Evolutionary conservation across 1,284 basidiomycete species (phyloP).

Genomic region (Puccinia coronata): DNA sequence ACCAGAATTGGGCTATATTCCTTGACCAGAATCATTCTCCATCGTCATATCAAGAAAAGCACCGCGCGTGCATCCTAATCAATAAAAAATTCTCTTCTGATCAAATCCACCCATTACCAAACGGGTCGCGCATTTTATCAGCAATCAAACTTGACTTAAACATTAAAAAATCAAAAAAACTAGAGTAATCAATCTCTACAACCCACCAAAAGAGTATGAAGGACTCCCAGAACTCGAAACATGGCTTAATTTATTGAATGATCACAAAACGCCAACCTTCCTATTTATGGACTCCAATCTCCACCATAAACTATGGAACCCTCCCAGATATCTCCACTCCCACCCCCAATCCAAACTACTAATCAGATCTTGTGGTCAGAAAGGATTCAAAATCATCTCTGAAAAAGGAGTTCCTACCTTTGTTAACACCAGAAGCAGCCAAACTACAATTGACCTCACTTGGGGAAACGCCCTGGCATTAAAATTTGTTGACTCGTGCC

Average conservation of each 20-base stretch:
- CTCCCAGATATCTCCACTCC: neutral
- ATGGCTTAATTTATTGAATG: neutral
- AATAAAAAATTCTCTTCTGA: neutral
- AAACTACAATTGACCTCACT: neutral
- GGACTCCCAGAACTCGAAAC: neutral
- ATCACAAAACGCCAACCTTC: neutral
- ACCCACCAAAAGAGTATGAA: neutral
- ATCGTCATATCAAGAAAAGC: neutral
- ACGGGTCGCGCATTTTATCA: neutral
- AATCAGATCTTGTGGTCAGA: neutral
- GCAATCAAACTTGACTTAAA: neutral
- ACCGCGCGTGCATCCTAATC: neutral
- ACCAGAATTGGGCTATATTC: neutral
- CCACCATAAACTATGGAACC: conserved; percentile 14
- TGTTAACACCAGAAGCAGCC: neutral
- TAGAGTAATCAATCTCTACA: neutral
- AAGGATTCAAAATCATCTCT: conserved; percentile 21
- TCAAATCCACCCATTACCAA: neutral
- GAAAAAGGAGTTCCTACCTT: conserved; percentile 5
- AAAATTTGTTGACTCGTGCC: neutral
- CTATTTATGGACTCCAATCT: conserved; percentile 13
- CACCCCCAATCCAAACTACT: neutral
- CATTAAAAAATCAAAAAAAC: neutral
- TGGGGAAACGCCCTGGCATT: neutral
- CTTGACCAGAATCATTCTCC: neutral